Conservation (phyloP, 2,329 filamentous ascomycete genomes). For the Cercospora sojina region DNA sequence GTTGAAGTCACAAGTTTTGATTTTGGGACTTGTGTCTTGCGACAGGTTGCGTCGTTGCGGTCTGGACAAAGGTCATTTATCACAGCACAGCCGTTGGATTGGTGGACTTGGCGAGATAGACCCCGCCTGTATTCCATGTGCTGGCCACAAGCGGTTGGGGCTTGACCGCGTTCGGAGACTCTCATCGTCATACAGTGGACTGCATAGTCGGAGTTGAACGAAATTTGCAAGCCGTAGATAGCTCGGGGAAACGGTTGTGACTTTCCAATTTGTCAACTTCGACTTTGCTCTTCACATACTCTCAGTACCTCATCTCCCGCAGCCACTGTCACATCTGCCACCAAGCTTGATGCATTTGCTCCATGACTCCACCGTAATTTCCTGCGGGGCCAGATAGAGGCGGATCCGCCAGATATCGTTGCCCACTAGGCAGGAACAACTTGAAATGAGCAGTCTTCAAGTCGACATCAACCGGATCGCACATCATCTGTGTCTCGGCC, state of each 20-base stretch:
- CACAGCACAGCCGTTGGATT: neutral
- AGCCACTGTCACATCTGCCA: neutral
- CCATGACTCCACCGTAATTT: neutral
- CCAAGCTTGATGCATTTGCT: neutral
- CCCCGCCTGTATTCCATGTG: neutral
- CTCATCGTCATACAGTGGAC: neutral
- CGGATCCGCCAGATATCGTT: neutral
- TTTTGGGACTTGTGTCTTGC: neutral
- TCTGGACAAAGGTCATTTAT: neutral
- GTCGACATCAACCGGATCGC: neutral
- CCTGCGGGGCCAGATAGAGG: neutral
- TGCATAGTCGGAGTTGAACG: neutral
- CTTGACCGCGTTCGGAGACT: neutral
- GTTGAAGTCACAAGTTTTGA: neutral
- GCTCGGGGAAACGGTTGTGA: neutral
- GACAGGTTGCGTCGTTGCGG: neutral
- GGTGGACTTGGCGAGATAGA: neutral
- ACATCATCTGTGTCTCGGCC: neutral
- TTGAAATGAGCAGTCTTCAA: conserved; percentile 4
- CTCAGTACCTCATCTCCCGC: neutral
- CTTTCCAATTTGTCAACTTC: neutral
- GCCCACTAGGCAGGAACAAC: neutral
- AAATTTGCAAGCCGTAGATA: neutral
- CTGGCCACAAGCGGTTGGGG: neutral
- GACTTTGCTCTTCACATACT: neutral